A percentile compares a stretch with the other conserved stretches of the same genome.
These are phyloP conservation scores for Vitis vinifera DNA, from an alignment of 164 flowering plant genomes.

Conservation along the genomic window DNA sequence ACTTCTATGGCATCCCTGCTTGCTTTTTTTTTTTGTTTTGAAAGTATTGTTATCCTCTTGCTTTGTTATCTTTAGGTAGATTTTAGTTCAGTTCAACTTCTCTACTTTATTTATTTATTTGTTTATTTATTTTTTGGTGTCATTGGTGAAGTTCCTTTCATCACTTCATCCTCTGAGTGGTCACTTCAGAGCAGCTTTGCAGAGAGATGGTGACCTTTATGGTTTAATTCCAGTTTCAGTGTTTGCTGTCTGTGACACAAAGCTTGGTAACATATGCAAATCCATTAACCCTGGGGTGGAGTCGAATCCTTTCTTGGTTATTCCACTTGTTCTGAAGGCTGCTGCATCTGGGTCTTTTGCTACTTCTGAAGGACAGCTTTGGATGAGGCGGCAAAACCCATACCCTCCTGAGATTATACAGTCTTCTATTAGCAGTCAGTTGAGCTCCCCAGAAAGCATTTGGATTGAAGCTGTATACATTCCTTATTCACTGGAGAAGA, in stretches of 20 bases:
- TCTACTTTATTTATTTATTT: no score
- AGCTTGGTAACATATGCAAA: slow-evolving; percentile 63
- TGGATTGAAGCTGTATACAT: slow-evolving; percentile 48
- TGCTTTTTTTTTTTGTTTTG: background rate
- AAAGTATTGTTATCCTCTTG: background rate
- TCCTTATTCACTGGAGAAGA: slow-evolving; percentile 54
- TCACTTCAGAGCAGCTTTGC: slow-evolving; percentile 75
- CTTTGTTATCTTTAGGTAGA: background rate
- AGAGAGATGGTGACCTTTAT: slow-evolving; percentile 47
- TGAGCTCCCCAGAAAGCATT: slow-evolving; percentile 26
- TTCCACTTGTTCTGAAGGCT: slow-evolving; percentile 54
- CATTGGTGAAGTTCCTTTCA: slow-evolving; percentile 55
- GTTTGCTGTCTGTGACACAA: slow-evolving; percentile 60
- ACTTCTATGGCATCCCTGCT: background rate
- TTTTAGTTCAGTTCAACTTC: slow-evolving; percentile 1
- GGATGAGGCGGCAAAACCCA: slow-evolving; percentile 48
- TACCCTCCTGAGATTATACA: slow-evolving; percentile 47
- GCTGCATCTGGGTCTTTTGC: slow-evolving; percentile 40
- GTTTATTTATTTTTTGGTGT: slow-evolving; percentile 5
- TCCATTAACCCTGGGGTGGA: slow-evolving; percentile 61
- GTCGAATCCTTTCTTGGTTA: slow-evolving; percentile 47
- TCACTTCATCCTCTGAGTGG: slow-evolving; percentile 65
- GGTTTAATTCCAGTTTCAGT: slow-evolving; percentile 68
- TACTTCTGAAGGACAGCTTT: slow-evolving; percentile 48
- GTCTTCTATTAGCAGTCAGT: slow-evolving; percentile 21